Percentiles rank a stretch among this genome's conserved stretches.
phyloP scores from a whole-genome alignment of 2,329 filamentous ascomycete species.

The Zymoseptoria crescenta region DNA sequence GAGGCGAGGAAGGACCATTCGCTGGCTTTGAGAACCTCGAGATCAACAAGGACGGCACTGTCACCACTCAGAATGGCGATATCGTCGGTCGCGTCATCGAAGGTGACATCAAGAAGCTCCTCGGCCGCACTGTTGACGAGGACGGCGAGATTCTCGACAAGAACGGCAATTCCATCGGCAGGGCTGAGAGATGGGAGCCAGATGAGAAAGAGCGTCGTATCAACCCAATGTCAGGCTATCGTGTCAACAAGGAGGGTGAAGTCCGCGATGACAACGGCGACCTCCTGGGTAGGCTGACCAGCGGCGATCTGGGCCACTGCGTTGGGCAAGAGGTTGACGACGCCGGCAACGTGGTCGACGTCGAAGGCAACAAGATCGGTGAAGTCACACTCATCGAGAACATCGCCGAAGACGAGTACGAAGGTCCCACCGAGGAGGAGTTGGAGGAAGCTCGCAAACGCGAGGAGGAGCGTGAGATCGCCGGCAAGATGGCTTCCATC shows the following conservation, averaged over 20 bases:
- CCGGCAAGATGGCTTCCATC: conserved; percentile 63
- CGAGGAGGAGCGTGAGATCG: conserved; percentile 65
- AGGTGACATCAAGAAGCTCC: conserved; percentile 45
- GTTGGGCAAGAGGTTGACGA: conserved; percentile 47
- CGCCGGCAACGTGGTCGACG: conserved; percentile 46
- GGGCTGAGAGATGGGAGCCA: conserved; percentile 47
- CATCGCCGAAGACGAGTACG: conserved; percentile 47
- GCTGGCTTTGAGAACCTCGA: conserved; percentile 51
- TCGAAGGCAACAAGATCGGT: conserved; percentile 55
- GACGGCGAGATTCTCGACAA: conserved; percentile 47
- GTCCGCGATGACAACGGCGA: conserved; percentile 46
- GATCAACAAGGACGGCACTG: conserved; percentile 51
- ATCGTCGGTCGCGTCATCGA: conserved; percentile 45
- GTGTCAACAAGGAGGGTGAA: conserved; percentile 47
- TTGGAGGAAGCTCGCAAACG: conserved; percentile 46
- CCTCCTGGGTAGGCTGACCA: conserved; percentile 43
- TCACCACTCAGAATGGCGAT: conserved; percentile 39
- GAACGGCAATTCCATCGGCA: conserved; percentile 47
- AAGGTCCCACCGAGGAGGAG: conserved; percentile 48
- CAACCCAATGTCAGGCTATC: conserved; percentile 52
- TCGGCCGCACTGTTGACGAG: conserved; percentile 44
- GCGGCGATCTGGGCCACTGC: conserved; percentile 45
- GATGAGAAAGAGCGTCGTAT: conserved; percentile 48
- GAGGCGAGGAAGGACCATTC: conserved; percentile 49
- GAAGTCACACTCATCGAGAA: conserved; percentile 56